Evolutionary conservation across 768 basidiomycete genomes (phyloP).

Genomic region (Trametes meyenii): DNA sequence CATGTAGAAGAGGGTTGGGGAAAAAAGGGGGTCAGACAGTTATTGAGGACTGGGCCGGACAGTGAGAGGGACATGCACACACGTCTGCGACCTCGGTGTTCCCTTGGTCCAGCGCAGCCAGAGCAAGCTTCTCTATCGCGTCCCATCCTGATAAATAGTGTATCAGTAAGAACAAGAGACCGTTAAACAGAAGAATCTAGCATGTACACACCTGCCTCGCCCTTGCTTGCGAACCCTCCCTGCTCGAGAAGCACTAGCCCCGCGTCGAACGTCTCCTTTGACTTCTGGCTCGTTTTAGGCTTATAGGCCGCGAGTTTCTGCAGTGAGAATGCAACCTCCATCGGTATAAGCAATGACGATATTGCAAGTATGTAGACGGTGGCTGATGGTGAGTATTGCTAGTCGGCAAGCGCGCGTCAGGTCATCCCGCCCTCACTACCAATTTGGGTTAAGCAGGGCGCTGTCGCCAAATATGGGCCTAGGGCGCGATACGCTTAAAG

Average conservation of each 20-base stretch:
- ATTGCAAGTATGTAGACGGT: neutral
- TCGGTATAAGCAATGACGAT: neutral
- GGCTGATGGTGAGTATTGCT: neutral
- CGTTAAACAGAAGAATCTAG: neutral
- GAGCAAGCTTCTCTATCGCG: constrained; percentile 76
- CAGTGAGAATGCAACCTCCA: constrained; percentile 38
- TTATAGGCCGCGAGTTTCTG: constrained; percentile 40
- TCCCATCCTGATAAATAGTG: constrained; percentile 60
- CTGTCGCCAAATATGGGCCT: no score
- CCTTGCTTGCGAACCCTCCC: constrained; percentile 32
- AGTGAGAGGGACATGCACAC: constrained; percentile 31
- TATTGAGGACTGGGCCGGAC: neutral
- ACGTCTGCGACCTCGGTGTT: constrained; percentile 77
- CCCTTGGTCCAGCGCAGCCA: constrained; percentile 79
- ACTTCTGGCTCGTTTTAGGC: constrained; percentile 33
- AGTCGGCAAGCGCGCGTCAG: neutral
- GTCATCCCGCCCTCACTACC: no score
- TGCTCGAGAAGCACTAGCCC: constrained; percentile 36
- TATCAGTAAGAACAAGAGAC: neutral
- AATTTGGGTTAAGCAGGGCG: no score
- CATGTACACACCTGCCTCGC: constrained; percentile 36
- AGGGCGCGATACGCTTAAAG: no score
- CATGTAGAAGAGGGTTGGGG: neutral
- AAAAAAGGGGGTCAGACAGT: neutral
- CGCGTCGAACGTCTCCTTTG: constrained; percentile 39